phyloP scores from a whole-genome alignment of 2,329 filamentous ascomycete genomes.

The Gyromitra esculenta region DNA sequence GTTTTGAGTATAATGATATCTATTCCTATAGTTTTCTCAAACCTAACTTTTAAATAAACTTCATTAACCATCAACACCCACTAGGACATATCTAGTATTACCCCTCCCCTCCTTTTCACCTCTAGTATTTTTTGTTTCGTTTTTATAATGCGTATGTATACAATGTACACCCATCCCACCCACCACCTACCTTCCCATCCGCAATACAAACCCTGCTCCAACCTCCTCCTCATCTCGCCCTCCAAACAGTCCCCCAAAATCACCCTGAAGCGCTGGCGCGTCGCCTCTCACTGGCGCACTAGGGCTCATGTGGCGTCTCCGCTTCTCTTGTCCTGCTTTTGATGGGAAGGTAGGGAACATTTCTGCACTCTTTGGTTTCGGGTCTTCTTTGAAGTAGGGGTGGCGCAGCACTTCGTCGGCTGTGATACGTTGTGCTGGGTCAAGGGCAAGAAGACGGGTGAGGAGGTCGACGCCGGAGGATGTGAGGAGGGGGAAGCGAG shows the following conservation, averaged over 20 bases:
- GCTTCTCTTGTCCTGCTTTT: conserved; percentile 89
- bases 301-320: conserved; percentile 76
- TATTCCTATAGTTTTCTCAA: neutral
- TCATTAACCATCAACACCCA: conserved; percentile 18
- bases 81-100: conserved; percentile 19
- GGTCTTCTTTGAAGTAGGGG: conserved; percentile 87
- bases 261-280: conserved; percentile 65
- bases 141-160: conserved; percentile 16
- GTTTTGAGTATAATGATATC: neutral
- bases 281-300: conserved; percentile 83
- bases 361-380: conserved; percentile 85
- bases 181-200: conserved; percentile 54
- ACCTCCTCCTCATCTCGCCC: conserved; percentile 63
- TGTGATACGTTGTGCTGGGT: conserved; percentile 76
- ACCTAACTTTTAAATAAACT: neutral
- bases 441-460: conserved; percentile 74
- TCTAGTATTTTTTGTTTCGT: neutral
- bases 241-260: conserved; percentile 64
- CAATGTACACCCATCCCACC: neutral
- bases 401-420: conserved; percentile 80
- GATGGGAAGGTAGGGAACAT: conserved; percentile 98
- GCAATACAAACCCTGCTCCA: conserved; percentile 63
- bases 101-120: too few species aligned
- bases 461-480: conserved; percentile 77
- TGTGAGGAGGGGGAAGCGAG: conserved; percentile 84